These are phyloP conservation scores for Draba incana DNA, from an alignment of 345 rosid genomes.

Conservation along the genomic window DNA sequence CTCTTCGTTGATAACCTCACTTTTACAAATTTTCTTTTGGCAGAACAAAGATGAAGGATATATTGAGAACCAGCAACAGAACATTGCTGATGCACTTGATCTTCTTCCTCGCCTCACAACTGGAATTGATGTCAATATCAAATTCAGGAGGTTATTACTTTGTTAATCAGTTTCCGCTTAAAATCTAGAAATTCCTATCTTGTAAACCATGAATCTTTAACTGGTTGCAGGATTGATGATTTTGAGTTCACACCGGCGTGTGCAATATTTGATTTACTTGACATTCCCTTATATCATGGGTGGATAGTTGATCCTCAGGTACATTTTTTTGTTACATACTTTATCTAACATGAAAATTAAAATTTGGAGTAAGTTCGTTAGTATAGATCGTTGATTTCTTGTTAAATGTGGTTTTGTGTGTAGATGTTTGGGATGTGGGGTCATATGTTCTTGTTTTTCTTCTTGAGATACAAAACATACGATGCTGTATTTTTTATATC, in stretches of 20 bases:
- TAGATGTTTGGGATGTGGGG: constrained; percentile 25
- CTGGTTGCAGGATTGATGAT: constrained; percentile 85
- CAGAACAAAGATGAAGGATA: constrained; percentile 90
- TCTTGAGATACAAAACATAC: too few species aligned
- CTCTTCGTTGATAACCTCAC: constrained; percentile 6
- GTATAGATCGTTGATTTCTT: constrained; percentile 1
- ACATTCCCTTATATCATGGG: constrained; percentile 94
- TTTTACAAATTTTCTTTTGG: constrained; percentile 22
- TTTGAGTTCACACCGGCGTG: constrained; percentile 96
- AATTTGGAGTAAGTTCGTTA: not conserved
- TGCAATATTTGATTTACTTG: constrained; percentile 97
- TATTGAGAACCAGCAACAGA: constrained; percentile 93
- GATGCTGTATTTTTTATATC: too few species aligned
- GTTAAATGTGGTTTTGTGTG: constrained; percentile 4
- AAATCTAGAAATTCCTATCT: not conserved
- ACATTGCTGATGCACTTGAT: constrained; percentile 95
- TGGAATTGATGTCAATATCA: constrained; percentile 96
- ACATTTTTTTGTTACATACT: constrained; percentile 38
- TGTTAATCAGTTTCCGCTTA: constrained; percentile 11
- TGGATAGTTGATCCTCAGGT: constrained; percentile 99
- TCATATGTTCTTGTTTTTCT: too few species aligned
- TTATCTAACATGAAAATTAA: too few species aligned
- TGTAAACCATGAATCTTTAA: not conserved
- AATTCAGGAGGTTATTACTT: constrained; percentile 79
- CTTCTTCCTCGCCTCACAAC: constrained; percentile 89